These are phyloP conservation scores for Pythium chondricola DNA, from an alignment of 352 stramenopile species.

Conservation along the genomic window DNA sequence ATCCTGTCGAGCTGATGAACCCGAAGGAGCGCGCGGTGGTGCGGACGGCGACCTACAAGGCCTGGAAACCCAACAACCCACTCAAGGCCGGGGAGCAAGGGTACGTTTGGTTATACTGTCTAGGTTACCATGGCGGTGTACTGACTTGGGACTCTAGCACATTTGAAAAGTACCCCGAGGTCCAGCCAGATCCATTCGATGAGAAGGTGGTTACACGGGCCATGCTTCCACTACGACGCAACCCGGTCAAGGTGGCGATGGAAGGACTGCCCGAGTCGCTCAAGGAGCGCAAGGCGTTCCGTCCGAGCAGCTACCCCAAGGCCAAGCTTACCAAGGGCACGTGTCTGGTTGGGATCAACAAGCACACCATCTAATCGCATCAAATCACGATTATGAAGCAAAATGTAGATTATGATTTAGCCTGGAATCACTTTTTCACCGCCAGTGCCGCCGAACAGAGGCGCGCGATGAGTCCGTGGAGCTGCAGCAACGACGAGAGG, in stretches of 20 bases:
- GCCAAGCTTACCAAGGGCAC: conserved; percentile 69
- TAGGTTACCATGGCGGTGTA: neutral
- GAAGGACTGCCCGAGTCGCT: conserved; percentile 48
- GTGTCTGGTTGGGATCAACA: conserved; percentile 70
- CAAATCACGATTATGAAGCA: too few relatives aligned
- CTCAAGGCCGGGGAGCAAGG: conserved; percentile 58
- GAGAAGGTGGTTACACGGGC: conserved; percentile 64
- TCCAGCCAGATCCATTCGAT: conserved; percentile 60
- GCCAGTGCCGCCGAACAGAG: conserved; percentile 52
- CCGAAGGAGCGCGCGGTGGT: conserved; percentile 59
- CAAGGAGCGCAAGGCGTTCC: conserved; percentile 68
- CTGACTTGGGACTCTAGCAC: conserved; percentile 12
- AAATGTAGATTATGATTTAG: too few relatives aligned
- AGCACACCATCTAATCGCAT: conserved; percentile 70
- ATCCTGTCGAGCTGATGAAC: conserved; percentile 60
- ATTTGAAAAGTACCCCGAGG: conserved; percentile 72
- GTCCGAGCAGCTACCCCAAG: conserved; percentile 53
- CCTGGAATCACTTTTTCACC: too few relatives aligned
- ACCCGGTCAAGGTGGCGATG: conserved; percentile 62
- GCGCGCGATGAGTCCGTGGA: conserved; percentile 90
- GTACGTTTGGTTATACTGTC: conserved; percentile 8
- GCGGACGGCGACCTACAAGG: conserved; percentile 45
- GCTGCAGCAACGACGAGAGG: conserved; percentile 89
- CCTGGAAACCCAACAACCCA: conserved; percentile 63
- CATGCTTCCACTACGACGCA: conserved; percentile 62